Conservation (phyloP, 1,139 yeast species). For the Magnusiomyces clavatus region DNA sequence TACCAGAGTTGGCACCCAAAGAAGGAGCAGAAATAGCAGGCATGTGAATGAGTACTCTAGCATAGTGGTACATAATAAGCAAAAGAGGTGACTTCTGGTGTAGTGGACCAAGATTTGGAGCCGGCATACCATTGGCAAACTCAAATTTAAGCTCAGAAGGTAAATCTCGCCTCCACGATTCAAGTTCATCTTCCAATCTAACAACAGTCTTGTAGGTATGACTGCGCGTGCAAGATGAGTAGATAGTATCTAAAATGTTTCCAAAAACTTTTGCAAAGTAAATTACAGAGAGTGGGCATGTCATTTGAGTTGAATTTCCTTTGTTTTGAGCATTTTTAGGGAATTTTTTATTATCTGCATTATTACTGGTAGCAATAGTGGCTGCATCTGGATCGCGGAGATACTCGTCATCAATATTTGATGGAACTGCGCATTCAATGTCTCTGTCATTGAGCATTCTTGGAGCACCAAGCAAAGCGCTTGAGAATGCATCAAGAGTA, state of each 20-base stretch:
- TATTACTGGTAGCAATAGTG: slow-evolving; percentile 40
- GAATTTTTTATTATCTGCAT: slow-evolving; percentile 1
- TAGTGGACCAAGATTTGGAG: slow-evolving; percentile 32
- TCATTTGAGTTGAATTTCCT: slow-evolving; percentile 13
- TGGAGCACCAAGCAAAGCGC: slow-evolving; percentile 76
- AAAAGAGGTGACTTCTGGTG: slow-evolving; percentile 52
- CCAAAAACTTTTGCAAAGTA: slow-evolving; percentile 70
- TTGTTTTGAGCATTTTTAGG: background rate
- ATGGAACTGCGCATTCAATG: slow-evolving; percentile 79
- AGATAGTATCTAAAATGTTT: slow-evolving; percentile 57
- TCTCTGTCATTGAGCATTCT: slow-evolving; percentile 70
- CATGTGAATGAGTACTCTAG: slow-evolving; percentile 69
- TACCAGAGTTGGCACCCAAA: slow-evolving; percentile 22
- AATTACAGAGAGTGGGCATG: slow-evolving; percentile 34
- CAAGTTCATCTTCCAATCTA: slow-evolving; percentile 59
- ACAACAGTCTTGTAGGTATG: slow-evolving; percentile 35
- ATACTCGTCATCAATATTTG: slow-evolving; percentile 46
- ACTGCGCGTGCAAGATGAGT: slow-evolving; percentile 35
- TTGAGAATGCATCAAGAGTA: slow-evolving; percentile 66
- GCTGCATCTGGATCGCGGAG: slow-evolving; percentile 55
- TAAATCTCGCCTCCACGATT: slow-evolving; percentile 70
- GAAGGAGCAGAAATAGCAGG: slow-evolving; percentile 53
- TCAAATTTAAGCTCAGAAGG: slow-evolving; percentile 58
- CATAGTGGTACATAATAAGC: slow-evolving; percentile 65
- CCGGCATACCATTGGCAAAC: slow-evolving; percentile 52